Evolutionary conservation across 164 flowering plant species (phyloP).

Genomic region (Saururus chinensis): DNA sequence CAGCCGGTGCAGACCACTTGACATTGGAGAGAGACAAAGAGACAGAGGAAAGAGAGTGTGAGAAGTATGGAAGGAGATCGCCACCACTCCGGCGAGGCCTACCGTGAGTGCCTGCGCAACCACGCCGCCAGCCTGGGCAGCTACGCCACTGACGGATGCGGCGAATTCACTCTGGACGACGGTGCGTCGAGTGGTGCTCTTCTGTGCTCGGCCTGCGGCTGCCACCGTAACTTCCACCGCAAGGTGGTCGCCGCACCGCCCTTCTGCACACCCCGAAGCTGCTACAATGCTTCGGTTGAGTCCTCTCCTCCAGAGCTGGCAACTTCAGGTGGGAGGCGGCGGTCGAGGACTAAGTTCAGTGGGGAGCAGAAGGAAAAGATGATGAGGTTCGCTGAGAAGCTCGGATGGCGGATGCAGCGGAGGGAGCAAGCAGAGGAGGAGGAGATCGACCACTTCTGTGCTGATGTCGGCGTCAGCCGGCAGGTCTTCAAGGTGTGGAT

Average conservation of each 20-base stretch:
- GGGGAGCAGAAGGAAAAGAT: constrained; percentile 24
- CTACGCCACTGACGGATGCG: constrained; percentile 26
- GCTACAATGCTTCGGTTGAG: constrained; percentile 2
- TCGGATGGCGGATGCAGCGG: constrained; percentile 21
- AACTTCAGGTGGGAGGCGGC: constrained; percentile 3
- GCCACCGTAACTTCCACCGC: constrained; percentile 30
- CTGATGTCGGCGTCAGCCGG: constrained; percentile 16
- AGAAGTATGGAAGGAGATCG: background rate
- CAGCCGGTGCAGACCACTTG: too few species aligned
- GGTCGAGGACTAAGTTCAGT: constrained; percentile 19
- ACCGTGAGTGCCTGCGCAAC: constrained; percentile 21
- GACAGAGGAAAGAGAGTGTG: too few species aligned
- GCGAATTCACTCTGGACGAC: constrained; percentile 15
- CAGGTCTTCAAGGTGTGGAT: constrained; percentile 29
- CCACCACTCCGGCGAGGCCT: constrained; percentile 6
- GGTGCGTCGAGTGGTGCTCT: constrained; percentile 1
- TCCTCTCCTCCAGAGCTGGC: constrained; percentile 1
- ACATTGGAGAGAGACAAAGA: too few species aligned
- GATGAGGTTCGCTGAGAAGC: constrained; percentile 23
- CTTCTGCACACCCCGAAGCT: background rate
- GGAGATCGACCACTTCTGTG: constrained; percentile 17
- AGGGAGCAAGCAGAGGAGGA: constrained; percentile 13
- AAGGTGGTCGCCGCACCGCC: constrained; percentile 3
- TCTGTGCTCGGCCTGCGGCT: constrained; percentile 25
- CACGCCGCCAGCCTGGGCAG: constrained; percentile 25